phyloP scores from a whole-genome alignment of 2,329 filamentous ascomycete species.

The Amylocarpus encephaloides region DNA sequence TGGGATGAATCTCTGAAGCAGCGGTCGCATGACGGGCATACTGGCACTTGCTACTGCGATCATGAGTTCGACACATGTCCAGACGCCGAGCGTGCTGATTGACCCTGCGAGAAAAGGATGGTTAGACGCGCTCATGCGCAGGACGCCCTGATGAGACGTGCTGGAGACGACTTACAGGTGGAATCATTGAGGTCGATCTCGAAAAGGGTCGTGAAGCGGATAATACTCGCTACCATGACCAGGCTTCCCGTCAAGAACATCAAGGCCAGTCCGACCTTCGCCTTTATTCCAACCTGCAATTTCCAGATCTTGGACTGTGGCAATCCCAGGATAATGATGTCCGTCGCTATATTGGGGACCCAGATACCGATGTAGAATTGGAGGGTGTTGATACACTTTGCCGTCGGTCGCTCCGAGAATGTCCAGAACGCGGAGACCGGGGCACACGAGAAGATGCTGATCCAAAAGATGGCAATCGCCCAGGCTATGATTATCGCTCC shows the following conservation, averaged over 20 bases:
- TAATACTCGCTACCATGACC: neutral
- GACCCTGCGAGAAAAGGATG: neutral
- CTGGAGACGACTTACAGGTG: neutral
- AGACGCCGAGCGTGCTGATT: neutral
- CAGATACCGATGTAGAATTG: slow-evolving; percentile 1
- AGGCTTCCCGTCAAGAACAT: slow-evolving; percentile 1
- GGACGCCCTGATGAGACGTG: neutral
- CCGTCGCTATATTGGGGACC: slow-evolving; percentile 1
- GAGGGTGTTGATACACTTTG: slow-evolving; percentile 1
- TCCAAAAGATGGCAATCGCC: slow-evolving; percentile 4
- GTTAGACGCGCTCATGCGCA: neutral
- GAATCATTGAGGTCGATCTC: neutral
- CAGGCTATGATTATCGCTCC: slow-evolving; percentile 7
- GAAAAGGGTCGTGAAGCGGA: neutral
- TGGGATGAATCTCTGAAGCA: neutral
- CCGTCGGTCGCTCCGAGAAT: neutral
- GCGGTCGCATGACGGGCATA: neutral
- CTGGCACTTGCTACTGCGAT: neutral
- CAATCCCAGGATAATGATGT: neutral
- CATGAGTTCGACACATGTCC: neutral
- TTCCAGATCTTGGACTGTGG: slow-evolving; percentile 1
- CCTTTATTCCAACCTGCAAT: neutral
- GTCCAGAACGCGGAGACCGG: slow-evolving; percentile 6
- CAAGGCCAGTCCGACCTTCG: neutral
- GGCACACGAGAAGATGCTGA: slow-evolving; percentile 5